These are phyloP conservation scores for Amoebophrya sp. DNA, from an alignment of 169 alveolate species.

Conservation along the genomic window DNA sequence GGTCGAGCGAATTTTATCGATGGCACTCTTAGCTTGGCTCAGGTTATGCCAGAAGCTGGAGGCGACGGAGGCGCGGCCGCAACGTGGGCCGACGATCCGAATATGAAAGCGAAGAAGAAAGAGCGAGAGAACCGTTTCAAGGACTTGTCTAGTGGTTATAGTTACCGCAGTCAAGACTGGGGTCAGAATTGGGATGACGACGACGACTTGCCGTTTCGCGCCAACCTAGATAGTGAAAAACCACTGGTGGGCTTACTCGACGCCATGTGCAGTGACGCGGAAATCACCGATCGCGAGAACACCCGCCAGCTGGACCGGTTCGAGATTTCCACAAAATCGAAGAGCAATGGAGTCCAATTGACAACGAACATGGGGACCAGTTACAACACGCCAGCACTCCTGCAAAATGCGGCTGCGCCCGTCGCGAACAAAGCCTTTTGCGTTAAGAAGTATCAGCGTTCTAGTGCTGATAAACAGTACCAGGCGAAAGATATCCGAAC, in stretches of 20 bases:
- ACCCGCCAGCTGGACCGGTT: slow-evolving; percentile 26
- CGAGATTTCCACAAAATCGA: not conserved
- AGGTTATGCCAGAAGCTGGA: too few species aligned
- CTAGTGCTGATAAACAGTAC: not conserved
- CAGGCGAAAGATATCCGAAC: not conserved
- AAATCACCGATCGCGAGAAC: not conserved
- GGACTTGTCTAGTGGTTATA: not conserved
- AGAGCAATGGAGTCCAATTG: not conserved
- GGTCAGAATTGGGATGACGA: not conserved
- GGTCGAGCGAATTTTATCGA: not conserved
- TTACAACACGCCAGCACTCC: not conserved
- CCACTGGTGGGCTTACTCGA: not conserved
- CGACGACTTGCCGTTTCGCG: not conserved
- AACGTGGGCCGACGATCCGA: not conserved
- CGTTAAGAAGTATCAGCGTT: slow-evolving; percentile 10
- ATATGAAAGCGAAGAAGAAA: not conserved
- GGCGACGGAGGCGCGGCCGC: not conserved
- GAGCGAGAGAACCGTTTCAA: slow-evolving; percentile 7
- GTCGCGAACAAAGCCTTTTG: not conserved
- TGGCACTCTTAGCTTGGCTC: not conserved
- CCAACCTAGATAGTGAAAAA: not conserved
- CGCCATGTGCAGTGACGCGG: not conserved
- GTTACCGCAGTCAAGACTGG: not conserved
- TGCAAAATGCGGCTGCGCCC: not conserved
- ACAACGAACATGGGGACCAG: too few species aligned